Base-by-base conservation (phyloP, 495 filamentous ascomycete species). In the Monascus purpureus region DNA sequence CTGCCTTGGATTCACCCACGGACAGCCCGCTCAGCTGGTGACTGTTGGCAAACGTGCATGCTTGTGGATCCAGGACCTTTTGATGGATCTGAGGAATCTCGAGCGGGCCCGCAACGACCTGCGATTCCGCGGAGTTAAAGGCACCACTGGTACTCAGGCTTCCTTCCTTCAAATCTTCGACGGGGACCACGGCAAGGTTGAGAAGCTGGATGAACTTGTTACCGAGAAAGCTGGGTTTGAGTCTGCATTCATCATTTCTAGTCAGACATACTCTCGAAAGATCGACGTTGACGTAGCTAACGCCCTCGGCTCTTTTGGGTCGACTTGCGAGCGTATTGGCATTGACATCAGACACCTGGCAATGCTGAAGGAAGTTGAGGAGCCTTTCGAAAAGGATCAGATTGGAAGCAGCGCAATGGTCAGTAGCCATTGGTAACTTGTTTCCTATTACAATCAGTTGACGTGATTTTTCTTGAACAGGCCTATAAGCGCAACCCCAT, bases 401-500 rank as follows among this genome's bases (percentile, higher is more conserved):
- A 67, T 66, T 45, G 65, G 65, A 17, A 63, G 58, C 52, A 64
- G 58, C 32, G 65, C 65, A 6, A 70, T 70, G 65, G 61, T 63
- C 17, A 38, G 59, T 43, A 13, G 14, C 6, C 6, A 3, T 17
- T 3, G 13, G 5, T 22, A 8, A 30, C 6, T 18, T 6, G n/a
- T 16, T 6, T 13, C 14, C 12, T 6, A 8, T 30, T 30, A 14
- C 9, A 30, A 7, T 12, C 6, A 12, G 26, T 12, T 28, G 11
- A 8, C 14, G 3, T 30, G 16, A 18, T 15, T 54, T 16, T 6
- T 32, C 35, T 17, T 33, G 15, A 16, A 16, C 24, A 65, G 82
- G 85, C 85, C 6, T 96, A 90, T 61, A 95, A 94, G 63, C 67
- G 79, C 29, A 93, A 93, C 56, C 80, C 80, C 11, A 93, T 93